phyloP scores from a whole-genome alignment of 1,139 yeast species.

The Diutina scorzettiae region DNA sequence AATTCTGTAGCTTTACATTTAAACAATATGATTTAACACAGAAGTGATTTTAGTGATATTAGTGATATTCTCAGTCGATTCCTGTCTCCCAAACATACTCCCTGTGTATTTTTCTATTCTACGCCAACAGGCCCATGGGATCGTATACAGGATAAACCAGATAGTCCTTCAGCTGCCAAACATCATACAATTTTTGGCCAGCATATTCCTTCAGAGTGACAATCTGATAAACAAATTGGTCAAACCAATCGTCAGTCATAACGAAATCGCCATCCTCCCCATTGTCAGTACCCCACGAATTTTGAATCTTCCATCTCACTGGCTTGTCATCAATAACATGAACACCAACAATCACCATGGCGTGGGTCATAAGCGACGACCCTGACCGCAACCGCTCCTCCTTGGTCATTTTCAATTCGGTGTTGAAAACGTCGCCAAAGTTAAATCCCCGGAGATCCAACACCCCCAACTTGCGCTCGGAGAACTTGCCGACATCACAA shows the following conservation, averaged over 20 bases:
- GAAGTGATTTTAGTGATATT: too few relatives aligned
- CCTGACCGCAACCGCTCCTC: slow-evolving; percentile 43
- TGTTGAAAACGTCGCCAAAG: slow-evolving; percentile 52
- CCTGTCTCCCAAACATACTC: too few relatives aligned
- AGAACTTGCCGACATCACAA: slow-evolving; percentile 69
- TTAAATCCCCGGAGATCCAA: slow-evolving; percentile 64
- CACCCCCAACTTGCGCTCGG: slow-evolving; percentile 48
- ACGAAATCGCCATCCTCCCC: slow-evolving; percentile 68
- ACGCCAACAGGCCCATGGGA: slow-evolving; percentile 79
- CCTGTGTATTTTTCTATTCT: background rate
- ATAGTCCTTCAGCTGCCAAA: slow-evolving; percentile 41
- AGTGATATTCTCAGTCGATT: too few relatives aligned
- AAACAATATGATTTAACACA: too few relatives aligned
- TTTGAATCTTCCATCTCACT: slow-evolving; percentile 70
- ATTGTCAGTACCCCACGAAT: slow-evolving; percentile 72
- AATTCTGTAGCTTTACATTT: too few relatives aligned
- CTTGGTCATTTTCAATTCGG: slow-evolving; percentile 35
- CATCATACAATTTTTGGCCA: slow-evolving; percentile 27
- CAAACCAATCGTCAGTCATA: slow-evolving; percentile 77
- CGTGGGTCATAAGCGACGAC: slow-evolving; percentile 69
- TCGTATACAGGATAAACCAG: slow-evolving; percentile 65
- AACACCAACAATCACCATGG: slow-evolving; percentile 71
- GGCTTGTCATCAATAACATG: slow-evolving; percentile 42
- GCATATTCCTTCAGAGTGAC: slow-evolving; percentile 51
- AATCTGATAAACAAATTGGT: slow-evolving; percentile 74